Conservation (phyloP, 345 rosid species). For the Garcia nutans region DNA sequence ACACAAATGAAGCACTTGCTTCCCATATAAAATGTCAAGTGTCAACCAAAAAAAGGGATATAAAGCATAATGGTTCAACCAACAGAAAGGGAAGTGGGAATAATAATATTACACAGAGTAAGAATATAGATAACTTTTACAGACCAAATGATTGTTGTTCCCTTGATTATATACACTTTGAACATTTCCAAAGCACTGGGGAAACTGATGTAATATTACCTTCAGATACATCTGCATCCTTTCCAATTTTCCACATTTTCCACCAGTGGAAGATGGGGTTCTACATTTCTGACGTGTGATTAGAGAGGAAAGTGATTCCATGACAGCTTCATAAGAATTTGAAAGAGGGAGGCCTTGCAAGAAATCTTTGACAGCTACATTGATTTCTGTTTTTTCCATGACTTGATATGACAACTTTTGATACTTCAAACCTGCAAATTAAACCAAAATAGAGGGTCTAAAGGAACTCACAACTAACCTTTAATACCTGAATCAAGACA, state of each 20-base stretch:
- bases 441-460: slow-evolving; percentile 17
- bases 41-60: background rate
- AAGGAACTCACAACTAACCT: slow-evolving; percentile 16
- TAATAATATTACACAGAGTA: background rate
- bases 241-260: slow-evolving; percentile 58
- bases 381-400: slow-evolving; percentile 32
- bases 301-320: slow-evolving; percentile 86
- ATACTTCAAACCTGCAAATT: slow-evolving; percentile 45
- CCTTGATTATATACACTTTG: slow-evolving; percentile 6
- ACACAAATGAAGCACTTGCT: background rate
- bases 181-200: slow-evolving; percentile 3
- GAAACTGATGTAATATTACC: slow-evolving; percentile 37
- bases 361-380: slow-evolving; percentile 35
- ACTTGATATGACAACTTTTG: slow-evolving; percentile 36
- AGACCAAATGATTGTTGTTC: background rate
- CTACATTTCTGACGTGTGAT: slow-evolving; percentile 66
- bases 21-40: background rate
- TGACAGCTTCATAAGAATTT: slow-evolving; percentile 64
- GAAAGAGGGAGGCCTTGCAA: slow-evolving; percentile 39
- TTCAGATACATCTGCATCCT: slow-evolving; percentile 66
- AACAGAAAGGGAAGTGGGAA: background rate
- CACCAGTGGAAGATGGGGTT: slow-evolving; percentile 38
- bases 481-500: background rate
- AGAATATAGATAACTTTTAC: background rate
- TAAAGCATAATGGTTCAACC: background rate